Percentiles rank a stretch among this genome's conserved stretches.
Conservation (phyloP, 345 rosid species). For the Heritiera fomes region DNA sequence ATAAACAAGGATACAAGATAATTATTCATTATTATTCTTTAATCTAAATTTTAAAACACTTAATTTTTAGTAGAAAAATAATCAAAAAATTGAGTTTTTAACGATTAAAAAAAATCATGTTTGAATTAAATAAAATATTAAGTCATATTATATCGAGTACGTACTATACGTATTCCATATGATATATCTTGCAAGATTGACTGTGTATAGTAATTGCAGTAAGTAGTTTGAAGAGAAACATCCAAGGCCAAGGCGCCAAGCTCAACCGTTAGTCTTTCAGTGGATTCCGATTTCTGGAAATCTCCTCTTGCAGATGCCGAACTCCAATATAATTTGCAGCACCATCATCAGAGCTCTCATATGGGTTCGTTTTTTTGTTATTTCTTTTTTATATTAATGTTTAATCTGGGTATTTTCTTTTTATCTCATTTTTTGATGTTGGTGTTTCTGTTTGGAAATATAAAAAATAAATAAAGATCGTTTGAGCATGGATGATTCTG, state of each 20-base stretch:
- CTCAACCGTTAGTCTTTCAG: conserved; percentile 23
- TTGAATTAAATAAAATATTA: no score
- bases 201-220: background rate
- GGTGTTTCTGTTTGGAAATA: background rate
- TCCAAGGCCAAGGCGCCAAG: background rate
- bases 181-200: background rate
- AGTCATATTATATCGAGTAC: no score
- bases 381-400: background rate
- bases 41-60: no score
- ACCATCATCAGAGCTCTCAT: conserved; percentile 48
- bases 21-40: no score
- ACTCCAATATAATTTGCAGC: conserved; percentile 50
- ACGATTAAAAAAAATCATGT: no score
- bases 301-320: conserved; percentile 59
- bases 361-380: conserved; percentile 28
- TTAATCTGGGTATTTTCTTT: background rate
- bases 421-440: background rate
- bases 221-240: background rate
- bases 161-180: no score
- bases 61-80: no score
- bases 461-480: conserved; percentile 36
- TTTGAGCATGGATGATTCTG: conserved; percentile 55
- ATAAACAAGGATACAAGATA: no score
- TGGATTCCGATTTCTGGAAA: conserved; percentile 67
- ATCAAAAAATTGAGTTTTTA: no score